Conservation (phyloP, 2,329 filamentous ascomycete genomes). For the Colletotrichum destructivum region DNA sequence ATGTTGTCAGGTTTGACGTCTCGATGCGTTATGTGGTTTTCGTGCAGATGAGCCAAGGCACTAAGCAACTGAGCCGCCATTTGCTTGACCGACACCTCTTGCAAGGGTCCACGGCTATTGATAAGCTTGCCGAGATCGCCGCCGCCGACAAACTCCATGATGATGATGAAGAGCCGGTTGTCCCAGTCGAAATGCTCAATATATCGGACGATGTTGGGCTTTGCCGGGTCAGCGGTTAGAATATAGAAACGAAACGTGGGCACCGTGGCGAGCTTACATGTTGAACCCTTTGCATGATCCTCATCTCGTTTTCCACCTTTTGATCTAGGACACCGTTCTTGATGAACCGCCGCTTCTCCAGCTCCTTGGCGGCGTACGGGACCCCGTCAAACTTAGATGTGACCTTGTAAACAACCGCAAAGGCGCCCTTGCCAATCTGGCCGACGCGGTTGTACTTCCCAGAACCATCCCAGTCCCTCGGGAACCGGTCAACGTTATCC, state of each 20-base stretch:
- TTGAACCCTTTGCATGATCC: conserved; percentile 88
- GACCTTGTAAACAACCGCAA: conserved; percentile 93
- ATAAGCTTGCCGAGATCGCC: conserved; percentile 88
- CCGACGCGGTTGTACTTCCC: conserved; percentile 86
- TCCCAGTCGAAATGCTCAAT: conserved; percentile 89
- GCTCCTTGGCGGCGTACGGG: conserved; percentile 92
- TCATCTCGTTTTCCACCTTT: conserved; percentile 97
- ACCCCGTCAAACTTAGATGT: conserved; percentile 87
- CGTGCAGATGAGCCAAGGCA: conserved; percentile 89
- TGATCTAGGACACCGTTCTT: conserved; percentile 92
- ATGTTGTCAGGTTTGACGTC: conserved; percentile 99
- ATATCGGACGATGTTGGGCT: conserved; percentile 93
- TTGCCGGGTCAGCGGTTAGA: conserved; percentile 18
- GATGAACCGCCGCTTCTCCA: conserved; percentile 93
- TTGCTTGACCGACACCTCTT: conserved; percentile 77
- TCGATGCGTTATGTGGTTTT: conserved; percentile 93
- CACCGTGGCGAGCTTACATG: conserved; percentile 73
- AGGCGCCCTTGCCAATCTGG: conserved; percentile 91
- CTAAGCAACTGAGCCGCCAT: conserved; percentile 85
- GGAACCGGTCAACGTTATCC: conserved; percentile 56
- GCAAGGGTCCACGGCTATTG: conserved; percentile 71
- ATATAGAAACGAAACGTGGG: not conserved
- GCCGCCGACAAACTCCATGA: conserved; percentile 91
- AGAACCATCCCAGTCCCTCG: conserved; percentile 85
- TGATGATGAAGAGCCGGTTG: conserved; percentile 89